Base-by-base conservation (phyloP, 1,284 basidiomycete species). In the Earliella scabrosa region DNA sequence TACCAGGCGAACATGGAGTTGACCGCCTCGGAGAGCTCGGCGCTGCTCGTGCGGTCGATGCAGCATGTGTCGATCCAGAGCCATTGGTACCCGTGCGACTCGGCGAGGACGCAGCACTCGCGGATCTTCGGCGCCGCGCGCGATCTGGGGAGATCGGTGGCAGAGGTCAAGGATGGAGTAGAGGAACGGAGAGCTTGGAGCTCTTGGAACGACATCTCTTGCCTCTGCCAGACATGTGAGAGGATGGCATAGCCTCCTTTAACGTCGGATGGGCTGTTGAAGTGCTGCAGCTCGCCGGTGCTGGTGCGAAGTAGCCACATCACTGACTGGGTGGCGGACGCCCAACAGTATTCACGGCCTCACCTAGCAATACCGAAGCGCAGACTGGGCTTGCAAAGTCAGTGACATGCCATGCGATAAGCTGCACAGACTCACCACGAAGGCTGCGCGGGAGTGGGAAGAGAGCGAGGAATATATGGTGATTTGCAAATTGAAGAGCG, bases 31-130 rank as follows among this genome's bases (percentile, higher is more conserved):
- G 59, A 60, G 45, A 60, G 59, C 51, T 60, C 59, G 10, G 58
- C 51, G 54, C 58, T 60, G 54, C 58, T 60, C 18, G 54, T 39
- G 16, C 50, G 50, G 54, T 61, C 60, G 45, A 61, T 61, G 56
- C 60, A 61, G 56, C 56, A 58, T 50, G 60, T 56, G 49, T 61
- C 60, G 45, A 62, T 57, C 60, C 60, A 62, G 36, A 62, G 57
- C 60, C 60, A 62, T 14, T 52, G 45, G 54, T 56, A 59, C 4
- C 57, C 57, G 41, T 62, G 56, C 29, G 40, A 45, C 41, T 46
- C 49, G 2, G 60, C 60, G 27, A 62, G 57, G 16, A 11, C 29
- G 49, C 60, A 62, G 50, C 56, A 59, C 26, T 54, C 49, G 20
- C 52, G 35, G n/a, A 62, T 36, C 45, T 59, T 62, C n/a, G 45